A percentile compares a stretch with the other conserved stretches of the same genome.
Evolutionary conservation across 2,329 filamentous ascomycete genomes (phyloP).

Genomic region (Ophiostoma angusticollis): DNA sequence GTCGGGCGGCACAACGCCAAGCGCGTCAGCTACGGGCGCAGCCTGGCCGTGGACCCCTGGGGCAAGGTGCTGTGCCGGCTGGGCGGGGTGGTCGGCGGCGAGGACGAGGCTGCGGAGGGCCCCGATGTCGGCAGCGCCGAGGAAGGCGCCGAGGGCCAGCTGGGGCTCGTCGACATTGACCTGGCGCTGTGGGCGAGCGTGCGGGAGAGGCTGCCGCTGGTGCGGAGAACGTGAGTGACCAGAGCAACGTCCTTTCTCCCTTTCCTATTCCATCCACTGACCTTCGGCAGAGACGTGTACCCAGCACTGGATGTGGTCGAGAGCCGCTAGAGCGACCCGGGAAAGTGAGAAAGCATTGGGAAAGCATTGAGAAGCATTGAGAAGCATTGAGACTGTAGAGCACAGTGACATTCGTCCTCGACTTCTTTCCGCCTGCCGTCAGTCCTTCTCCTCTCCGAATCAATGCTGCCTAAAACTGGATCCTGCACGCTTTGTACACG

Average conservation of each 20-base stretch:
- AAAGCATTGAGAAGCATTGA: too few relatives aligned
- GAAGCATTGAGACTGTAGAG: too few relatives aligned
- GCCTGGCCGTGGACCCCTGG: conserved; percentile 80
- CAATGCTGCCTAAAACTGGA: too few relatives aligned
- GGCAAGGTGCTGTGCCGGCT: conserved; percentile 58
- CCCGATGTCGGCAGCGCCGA: conserved; percentile 14
- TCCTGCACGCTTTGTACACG: too few relatives aligned
- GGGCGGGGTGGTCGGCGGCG: conserved; percentile 36
- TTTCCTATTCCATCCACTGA: background rate
- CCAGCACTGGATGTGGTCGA: conserved; percentile 6
- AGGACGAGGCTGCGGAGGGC: conserved; percentile 19
- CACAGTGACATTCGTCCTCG: too few relatives aligned
- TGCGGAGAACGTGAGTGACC: conserved; percentile 35
- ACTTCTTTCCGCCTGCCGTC: too few relatives aligned
- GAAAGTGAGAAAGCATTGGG: too few relatives aligned
- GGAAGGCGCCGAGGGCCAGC: conserved; percentile 28
- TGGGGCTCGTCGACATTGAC: conserved; percentile 45
- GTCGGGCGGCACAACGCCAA: conserved; percentile 50
- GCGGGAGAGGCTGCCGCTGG: conserved; percentile 38
- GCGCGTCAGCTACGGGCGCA: conserved; percentile 70
- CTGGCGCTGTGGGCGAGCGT: conserved; percentile 33
- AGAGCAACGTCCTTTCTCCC: conserved; percentile 26
- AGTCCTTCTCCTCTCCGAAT: too few relatives aligned
- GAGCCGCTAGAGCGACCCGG: too few relatives aligned
- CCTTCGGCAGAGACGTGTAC: conserved; percentile 11